Evolutionary conservation across 2,329 filamentous ascomycete species (phyloP).

Genomic region (Lachnellula cervina): DNA sequence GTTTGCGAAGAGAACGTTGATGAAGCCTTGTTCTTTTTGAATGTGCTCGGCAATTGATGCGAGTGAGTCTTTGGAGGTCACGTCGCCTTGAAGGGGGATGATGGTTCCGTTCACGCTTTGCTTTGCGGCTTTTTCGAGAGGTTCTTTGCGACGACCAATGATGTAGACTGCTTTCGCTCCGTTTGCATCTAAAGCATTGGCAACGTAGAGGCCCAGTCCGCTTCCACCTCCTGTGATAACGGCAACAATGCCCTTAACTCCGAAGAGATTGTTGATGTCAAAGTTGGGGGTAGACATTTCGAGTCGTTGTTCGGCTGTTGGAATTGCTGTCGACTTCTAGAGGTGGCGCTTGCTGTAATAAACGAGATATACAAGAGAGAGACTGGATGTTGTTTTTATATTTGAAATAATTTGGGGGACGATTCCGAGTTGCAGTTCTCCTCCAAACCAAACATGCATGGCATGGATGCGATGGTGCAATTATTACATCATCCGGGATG

Average conservation of each 20-base stretch:
- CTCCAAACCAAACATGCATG: no score
- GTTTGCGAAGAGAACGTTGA: conserved; percentile 56
- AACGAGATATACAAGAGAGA: no score
- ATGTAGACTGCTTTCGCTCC: conserved; percentile 15
- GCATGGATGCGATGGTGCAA: neutral
- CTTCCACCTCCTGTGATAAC: conserved; percentile 41
- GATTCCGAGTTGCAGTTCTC: no score
- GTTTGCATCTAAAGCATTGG: conserved; percentile 11
- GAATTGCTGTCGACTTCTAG: neutral
- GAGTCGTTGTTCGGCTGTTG: neutral
- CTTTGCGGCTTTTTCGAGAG: conserved; percentile 4
- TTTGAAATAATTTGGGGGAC: no score
- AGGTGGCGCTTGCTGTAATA: no score
- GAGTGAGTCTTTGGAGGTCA: conserved; percentile 57
- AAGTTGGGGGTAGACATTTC: conserved; percentile 6
- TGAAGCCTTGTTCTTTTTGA: conserved; percentile 48
- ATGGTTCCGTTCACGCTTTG: conserved; percentile 37
- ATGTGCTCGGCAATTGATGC: conserved; percentile 50
- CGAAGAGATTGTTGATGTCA: conserved; percentile 36
- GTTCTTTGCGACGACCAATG: conserved; percentile 4
- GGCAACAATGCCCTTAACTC: conserved; percentile 40
- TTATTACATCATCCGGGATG: neutral
- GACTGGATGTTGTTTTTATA: neutral
- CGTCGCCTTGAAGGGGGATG: conserved; percentile 47
- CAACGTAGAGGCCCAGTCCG: conserved; percentile 42